These are phyloP conservation scores for Lactarius hatsudake DNA, from an alignment of 768 basidiomycete genomes.

Conservation along the genomic window DNA sequence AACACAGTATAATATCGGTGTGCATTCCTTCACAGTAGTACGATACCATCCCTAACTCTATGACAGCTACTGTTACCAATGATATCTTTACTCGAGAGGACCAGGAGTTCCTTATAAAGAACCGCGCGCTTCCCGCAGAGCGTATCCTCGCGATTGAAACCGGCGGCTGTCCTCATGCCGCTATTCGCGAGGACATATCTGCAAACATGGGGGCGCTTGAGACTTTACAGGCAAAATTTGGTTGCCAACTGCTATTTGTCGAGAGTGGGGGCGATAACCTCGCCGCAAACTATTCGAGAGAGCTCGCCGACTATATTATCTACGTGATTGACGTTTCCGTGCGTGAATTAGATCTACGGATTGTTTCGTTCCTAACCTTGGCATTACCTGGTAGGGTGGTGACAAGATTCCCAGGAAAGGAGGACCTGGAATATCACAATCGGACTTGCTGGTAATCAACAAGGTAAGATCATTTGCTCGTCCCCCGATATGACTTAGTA, in stretches of 20 bases:
- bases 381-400: conserved; percentile 60
- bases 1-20: conserved; percentile 88
- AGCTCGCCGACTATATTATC: conserved; percentile 96
- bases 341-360: conserved; percentile 28
- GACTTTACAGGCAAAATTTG: conserved; percentile 87
- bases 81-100: conserved; percentile 99
- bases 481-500: neutral
- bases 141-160: conserved; percentile 98
- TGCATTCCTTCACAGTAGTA: conserved; percentile 28
- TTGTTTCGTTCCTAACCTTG: neutral
- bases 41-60: conserved; percentile 17
- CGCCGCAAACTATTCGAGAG: conserved; percentile 94
- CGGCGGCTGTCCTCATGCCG: conserved; percentile 96
- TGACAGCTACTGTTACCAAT: conserved; percentile 90
- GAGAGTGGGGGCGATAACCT: conserved; percentile 97
- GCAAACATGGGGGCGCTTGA: conserved; percentile 97
- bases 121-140: conserved; percentile 77
- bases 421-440: conserved; percentile 95
- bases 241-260: conserved; percentile 87
- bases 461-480: conserved; percentile 52
- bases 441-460: conserved; percentile 92
- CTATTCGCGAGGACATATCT: conserved; percentile 96
- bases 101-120: conserved; percentile 94
- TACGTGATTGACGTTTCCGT: conserved; percentile 88
- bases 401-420: conserved; percentile 99